phyloP scores from a whole-genome alignment of 1,284 basidiomycete species.

The Termitomyces sp. region DNA sequence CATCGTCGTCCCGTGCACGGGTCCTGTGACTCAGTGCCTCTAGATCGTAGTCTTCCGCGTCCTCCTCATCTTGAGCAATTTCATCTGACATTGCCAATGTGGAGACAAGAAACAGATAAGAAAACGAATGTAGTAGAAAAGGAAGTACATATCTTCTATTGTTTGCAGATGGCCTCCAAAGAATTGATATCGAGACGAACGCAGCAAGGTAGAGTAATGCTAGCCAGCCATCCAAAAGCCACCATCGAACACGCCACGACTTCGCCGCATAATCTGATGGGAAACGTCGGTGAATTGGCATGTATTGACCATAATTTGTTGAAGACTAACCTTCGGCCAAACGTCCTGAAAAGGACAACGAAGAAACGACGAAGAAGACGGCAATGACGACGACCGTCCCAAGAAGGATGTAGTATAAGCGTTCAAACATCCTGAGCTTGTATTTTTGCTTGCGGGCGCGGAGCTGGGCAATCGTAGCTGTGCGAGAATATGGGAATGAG shows the following conservation, averaged over 20 bases:
- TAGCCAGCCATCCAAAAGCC: conserved; percentile 95
- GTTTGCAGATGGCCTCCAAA: conserved; percentile 92
- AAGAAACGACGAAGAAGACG: conserved; percentile 90
- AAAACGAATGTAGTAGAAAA: conserved; percentile 20
- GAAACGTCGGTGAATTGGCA: background rate
- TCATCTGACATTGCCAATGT: conserved; percentile 83
- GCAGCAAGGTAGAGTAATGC: conserved; percentile 79
- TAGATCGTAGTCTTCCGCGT: conserved; percentile 89
- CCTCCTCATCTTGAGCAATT: conserved; percentile 83
- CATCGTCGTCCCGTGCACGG: conserved; percentile 53
- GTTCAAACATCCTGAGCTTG: conserved; percentile 84
- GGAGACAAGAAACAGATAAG: conserved; percentile 26
- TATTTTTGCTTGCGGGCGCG: conserved; percentile 80
- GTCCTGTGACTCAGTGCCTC: conserved; percentile 63
- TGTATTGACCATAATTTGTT: background rate
- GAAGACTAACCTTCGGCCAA: conserved; percentile 72
- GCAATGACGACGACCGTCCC: conserved; percentile 79
- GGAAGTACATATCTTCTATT: conserved; percentile 76
- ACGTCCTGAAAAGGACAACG: conserved; percentile 86
- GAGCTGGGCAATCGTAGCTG: conserved; percentile 85
- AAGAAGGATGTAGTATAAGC: conserved; percentile 85
- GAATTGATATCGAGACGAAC: conserved; percentile 80
- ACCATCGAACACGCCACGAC: conserved; percentile 95
- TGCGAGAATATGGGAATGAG: conserved; percentile 12
- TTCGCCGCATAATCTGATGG: conserved; percentile 83